Evolutionary conservation across 1,139 yeast species (phyloP).

Genomic region (Saccharomycopsis hybrid): DNA sequence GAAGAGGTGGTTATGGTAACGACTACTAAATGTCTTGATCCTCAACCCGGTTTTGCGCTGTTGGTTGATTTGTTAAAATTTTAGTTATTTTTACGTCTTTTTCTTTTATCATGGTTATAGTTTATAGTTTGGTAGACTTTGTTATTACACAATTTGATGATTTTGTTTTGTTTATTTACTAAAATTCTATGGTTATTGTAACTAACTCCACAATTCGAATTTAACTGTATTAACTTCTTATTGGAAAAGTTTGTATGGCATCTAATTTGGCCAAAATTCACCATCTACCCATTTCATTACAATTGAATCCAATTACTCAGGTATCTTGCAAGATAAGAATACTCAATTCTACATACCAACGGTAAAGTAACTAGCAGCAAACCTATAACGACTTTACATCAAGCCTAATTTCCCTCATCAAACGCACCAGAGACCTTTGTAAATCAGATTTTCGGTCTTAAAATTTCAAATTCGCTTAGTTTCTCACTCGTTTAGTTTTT

Average conservation of each 20-base stretch:
- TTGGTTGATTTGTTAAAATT: not conserved
- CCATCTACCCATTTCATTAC: not conserved
- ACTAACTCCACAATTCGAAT: not conserved
- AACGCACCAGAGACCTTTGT: too few relatives aligned
- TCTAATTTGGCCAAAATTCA: not conserved
- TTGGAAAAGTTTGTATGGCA: not conserved
- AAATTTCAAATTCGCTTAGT: too few relatives aligned
- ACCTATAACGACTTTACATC: too few relatives aligned
- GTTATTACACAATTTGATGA: not conserved
- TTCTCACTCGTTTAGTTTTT: too few relatives aligned
- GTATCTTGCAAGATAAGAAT: too few relatives aligned
- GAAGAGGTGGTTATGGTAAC: constrained; percentile 3
- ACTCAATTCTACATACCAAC: too few relatives aligned
- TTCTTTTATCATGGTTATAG: not conserved
- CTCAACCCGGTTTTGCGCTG: not conserved
- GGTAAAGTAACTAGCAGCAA: too few relatives aligned
- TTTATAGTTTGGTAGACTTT: not conserved
- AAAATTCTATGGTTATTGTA: not conserved
- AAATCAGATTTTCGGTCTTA: too few relatives aligned
- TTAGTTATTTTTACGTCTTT: not conserved
- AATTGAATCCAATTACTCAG: too few relatives aligned
- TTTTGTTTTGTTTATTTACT: not conserved
- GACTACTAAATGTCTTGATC: constrained; percentile 10
- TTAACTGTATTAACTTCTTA: not conserved
- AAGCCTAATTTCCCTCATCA: too few relatives aligned